A percentile compares a stretch with the other conserved stretches of the same genome.
These are phyloP conservation scores for Lachnum nothofagi DNA, from an alignment of 2,329 filamentous ascomycete species.

Conservation along the genomic window DNA sequence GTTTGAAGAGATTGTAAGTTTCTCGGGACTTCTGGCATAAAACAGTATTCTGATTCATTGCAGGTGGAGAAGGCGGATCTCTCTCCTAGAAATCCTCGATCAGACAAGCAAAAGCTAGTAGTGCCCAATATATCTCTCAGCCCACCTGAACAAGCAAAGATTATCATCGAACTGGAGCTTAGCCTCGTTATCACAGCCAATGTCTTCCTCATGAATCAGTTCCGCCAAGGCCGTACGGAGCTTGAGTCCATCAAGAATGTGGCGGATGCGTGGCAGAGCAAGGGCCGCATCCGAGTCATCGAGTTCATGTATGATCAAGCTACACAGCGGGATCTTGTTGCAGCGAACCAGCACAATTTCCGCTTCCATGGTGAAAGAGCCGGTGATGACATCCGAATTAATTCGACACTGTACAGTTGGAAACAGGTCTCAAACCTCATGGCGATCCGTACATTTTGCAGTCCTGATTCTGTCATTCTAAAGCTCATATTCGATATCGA, in stretches of 20 bases:
- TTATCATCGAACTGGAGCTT: constrained; percentile 31
- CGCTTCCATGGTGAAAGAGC: constrained; percentile 41
- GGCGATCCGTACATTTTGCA: constrained; percentile 46
- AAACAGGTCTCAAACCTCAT: constrained; percentile 42
- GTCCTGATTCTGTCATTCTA: constrained; percentile 43
- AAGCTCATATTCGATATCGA: constrained; percentile 46
- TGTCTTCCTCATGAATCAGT: constrained; percentile 32
- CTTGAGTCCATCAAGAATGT: constrained; percentile 30
- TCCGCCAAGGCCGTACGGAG: constrained; percentile 28
- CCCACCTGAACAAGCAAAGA: constrained; percentile 27
- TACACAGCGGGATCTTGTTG: constrained; percentile 45
- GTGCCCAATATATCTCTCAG: constrained; percentile 26
- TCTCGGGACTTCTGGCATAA: background rate
- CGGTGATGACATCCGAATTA: constrained; percentile 35
- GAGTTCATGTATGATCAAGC: constrained; percentile 49
- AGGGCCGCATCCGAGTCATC: constrained; percentile 43
- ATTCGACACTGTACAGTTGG: constrained; percentile 44
- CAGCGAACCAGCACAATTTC: constrained; percentile 41
- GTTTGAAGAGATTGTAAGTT: constrained; percentile 30
- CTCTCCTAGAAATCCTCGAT: constrained; percentile 10
- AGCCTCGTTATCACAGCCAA: constrained; percentile 31
- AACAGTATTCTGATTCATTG: background rate
- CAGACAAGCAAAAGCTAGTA: constrained; percentile 15
- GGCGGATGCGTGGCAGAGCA: constrained; percentile 37
- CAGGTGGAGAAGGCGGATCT: constrained; percentile 32